Percentiles rank a stretch among this genome's conserved stretches.
phyloP scores from a whole-genome alignment of 164 flowering plant genomes.

The Litsea cubeba region DNA sequence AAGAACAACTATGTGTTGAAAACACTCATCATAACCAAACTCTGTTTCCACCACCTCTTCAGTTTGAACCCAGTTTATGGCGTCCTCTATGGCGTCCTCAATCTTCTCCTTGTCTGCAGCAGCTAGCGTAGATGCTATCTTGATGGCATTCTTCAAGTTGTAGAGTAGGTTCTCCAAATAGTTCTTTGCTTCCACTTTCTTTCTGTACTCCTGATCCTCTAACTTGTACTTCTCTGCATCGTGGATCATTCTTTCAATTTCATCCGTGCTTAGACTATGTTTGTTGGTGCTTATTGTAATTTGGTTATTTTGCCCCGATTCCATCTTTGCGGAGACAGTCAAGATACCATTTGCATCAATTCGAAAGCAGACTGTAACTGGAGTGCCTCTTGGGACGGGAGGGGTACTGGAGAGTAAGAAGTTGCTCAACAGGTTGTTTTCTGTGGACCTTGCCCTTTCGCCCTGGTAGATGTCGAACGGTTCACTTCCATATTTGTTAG shows the following conservation, averaged over 20 bases:
- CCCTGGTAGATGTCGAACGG: conserved; percentile 56
- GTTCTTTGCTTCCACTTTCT: conserved; percentile 55
- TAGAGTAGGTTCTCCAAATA: conserved; percentile 47
- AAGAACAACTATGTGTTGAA: too few species aligned
- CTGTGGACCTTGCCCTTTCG: conserved; percentile 51
- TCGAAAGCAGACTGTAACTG: conserved; percentile 49
- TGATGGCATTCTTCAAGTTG: conserved; percentile 28
- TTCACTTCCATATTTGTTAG: conserved; percentile 49
- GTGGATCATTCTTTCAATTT: conserved; percentile 54
- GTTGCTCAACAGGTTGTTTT: conserved; percentile 52
- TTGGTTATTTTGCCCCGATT: conserved; percentile 53
- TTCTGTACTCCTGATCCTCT: conserved; percentile 59
- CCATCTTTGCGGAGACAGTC: conserved; percentile 56
- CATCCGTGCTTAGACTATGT: conserved; percentile 55
- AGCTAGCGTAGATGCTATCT: too few species aligned
- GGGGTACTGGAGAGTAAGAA: conserved; percentile 51
- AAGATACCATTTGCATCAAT: conserved; percentile 56
- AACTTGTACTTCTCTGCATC: conserved; percentile 56
- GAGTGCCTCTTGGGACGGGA: conserved; percentile 53
- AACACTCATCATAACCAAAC: too few species aligned
- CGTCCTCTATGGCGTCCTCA: too few species aligned
- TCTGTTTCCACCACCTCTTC: too few species aligned
- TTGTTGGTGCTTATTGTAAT: conserved; percentile 61
- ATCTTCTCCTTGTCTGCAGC: too few species aligned
- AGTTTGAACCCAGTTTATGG: too few species aligned